These are phyloP conservation scores for Eutrema heterophyllum DNA, from an alignment of 345 rosid genomes.

Conservation along the genomic window DNA sequence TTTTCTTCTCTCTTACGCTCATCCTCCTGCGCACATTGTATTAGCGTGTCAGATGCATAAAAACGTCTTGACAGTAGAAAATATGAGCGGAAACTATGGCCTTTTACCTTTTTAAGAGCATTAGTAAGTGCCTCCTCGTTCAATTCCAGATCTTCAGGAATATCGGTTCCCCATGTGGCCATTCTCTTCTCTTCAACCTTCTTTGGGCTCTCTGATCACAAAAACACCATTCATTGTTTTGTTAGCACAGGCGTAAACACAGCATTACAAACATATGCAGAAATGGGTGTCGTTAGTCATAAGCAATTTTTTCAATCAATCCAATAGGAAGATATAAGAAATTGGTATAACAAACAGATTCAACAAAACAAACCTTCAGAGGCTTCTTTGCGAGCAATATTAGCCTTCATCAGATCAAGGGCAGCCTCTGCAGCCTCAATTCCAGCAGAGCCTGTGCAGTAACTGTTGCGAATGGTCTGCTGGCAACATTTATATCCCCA, in stretches of 20 bases:
- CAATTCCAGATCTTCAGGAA: conserved; percentile 55
- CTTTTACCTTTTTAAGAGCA: conserved; percentile 51
- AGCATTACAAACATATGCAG: background rate
- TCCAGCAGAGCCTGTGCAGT: conserved; percentile 90
- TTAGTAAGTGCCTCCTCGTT: conserved; percentile 53
- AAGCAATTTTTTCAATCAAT: background rate
- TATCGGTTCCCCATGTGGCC: conserved; percentile 78
- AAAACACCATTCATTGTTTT: background rate
- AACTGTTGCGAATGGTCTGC: conserved; percentile 74
- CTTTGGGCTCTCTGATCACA: conserved; percentile 22
- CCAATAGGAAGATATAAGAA: background rate
- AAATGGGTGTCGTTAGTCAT: background rate
- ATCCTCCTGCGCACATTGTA: conserved; percentile 39
- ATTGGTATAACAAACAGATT: background rate
- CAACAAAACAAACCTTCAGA: conserved; percentile 35
- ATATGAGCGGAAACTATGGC: background rate
- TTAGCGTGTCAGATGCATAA: background rate
- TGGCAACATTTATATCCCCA: conserved; percentile 93
- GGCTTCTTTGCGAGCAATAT: conserved; percentile 69
- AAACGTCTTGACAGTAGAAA: background rate
- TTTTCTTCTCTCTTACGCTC: conserved; percentile 43
- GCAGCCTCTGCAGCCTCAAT: conserved; percentile 93
- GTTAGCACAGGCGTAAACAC: conserved; percentile 3
- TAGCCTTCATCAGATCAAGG: conserved; percentile 75
- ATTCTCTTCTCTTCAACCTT: conserved; percentile 56